Evolutionary conservation across 345 rosid species (phyloP).

Genomic region (Excoecaria agallocha): DNA sequence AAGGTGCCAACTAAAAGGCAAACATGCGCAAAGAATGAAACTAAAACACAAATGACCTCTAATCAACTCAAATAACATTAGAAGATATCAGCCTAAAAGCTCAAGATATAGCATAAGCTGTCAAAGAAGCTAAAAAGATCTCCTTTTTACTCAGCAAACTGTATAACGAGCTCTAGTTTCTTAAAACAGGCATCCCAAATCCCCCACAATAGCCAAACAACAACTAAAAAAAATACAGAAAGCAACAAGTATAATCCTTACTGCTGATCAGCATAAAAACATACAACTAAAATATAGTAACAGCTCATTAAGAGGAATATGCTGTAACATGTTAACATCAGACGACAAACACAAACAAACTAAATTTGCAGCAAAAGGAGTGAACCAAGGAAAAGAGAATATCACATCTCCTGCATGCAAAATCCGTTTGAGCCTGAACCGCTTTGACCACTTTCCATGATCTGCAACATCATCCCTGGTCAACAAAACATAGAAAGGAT

Average conservation of each 20-base stretch:
- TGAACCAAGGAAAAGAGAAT: background rate
- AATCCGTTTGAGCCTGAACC: slow-evolving; percentile 48
- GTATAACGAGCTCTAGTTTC: background rate
- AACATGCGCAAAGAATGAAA: background rate
- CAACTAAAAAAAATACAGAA: background rate
- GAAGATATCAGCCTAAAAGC: background rate
- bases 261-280: background rate
- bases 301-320: background rate
- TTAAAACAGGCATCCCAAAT: background rate
- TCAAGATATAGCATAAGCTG: background rate
- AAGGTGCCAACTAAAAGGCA: background rate
- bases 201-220: no score
- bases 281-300: background rate
- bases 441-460: slow-evolving; percentile 59
- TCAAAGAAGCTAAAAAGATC: background rate
- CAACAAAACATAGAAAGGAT: slow-evolving; percentile 24
- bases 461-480: slow-evolving; percentile 70
- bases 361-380: background rate
- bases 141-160: background rate
- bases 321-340: background rate
- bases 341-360: background rate
- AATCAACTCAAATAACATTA: background rate
- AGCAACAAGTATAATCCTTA: background rate
- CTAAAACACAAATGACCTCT: background rate
- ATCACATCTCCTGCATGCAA: slow-evolving; percentile 55